phyloP scores from a whole-genome alignment of 225 moss, liverwort and hornwort genomes.

The Marchantia polymorpha region DNA sequence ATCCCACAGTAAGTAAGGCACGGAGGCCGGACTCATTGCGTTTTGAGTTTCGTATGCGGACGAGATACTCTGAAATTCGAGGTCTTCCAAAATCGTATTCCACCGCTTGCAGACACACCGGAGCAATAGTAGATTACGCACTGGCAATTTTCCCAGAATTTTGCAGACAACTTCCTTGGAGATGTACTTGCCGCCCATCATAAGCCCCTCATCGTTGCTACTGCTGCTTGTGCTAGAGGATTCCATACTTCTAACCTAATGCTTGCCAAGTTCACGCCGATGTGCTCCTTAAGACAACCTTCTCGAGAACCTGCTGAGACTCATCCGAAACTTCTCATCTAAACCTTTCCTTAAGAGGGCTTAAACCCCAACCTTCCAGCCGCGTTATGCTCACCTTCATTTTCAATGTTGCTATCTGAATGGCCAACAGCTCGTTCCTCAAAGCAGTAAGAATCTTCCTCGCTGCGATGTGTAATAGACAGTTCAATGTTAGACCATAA shows the following conservation, averaged over 20 bases:
- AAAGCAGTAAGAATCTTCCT: too few species aligned
- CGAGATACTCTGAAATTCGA: constrained; percentile 19
- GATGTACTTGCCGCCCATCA: constrained; percentile 20
- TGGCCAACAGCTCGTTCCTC: too few species aligned
- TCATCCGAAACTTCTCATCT: too few species aligned
- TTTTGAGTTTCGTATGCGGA: not conserved
- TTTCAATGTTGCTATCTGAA: too few species aligned
- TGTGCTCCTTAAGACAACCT: too few species aligned
- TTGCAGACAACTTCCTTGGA: constrained; percentile 16
- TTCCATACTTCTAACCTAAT: not conserved
- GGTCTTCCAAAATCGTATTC: constrained; percentile 14
- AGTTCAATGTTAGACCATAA: too few species aligned
- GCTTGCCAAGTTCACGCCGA: not conserved
- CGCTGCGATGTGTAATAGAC: too few species aligned
- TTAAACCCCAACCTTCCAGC: too few species aligned
- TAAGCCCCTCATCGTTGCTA: constrained; percentile 10
- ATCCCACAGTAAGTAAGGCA: constrained; percentile 10
- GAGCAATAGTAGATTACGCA: constrained; percentile 6
- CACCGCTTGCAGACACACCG: constrained; percentile 15
- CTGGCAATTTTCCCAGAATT: constrained; percentile 18
- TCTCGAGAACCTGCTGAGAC: too few species aligned
- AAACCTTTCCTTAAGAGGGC: too few species aligned
- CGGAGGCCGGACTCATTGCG: not conserved
- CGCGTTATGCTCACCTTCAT: too few species aligned
- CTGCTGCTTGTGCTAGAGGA: not conserved